Evolutionary conservation across 805 yeast genomes (phyloP).

Genomic region (Kregervanrija pseudodelftensis): DNA sequence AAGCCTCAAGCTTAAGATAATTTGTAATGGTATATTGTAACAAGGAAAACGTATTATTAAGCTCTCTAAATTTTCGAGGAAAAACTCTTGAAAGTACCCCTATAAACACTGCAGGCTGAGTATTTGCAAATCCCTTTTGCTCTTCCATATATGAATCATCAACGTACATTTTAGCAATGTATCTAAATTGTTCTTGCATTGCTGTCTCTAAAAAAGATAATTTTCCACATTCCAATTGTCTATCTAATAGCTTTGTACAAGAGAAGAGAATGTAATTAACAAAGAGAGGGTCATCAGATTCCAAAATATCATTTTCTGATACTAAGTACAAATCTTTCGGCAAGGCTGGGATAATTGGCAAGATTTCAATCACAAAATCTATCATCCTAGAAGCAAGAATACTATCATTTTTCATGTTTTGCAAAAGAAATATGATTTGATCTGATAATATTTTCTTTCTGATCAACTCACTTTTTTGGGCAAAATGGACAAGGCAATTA

Average conservation of each 20-base stretch:
- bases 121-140: not conserved
- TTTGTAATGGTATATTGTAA: too few relatives aligned
- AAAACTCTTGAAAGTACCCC: not conserved
- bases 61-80: too few relatives aligned
- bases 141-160: conserved; percentile 8
- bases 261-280: conserved; percentile 23
- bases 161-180: conserved; percentile 19
- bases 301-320: conserved; percentile 14
- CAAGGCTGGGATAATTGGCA: conserved; percentile 18
- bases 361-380: conserved; percentile 23
- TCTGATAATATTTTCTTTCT: conserved; percentile 23
- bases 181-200: conserved; percentile 16
- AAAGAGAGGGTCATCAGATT: conserved; percentile 25
- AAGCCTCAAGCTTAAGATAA: too few relatives aligned
- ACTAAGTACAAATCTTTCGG: conserved; percentile 23
- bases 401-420: conserved; percentile 18
- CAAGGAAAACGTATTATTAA: too few relatives aligned
- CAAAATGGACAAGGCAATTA: conserved; percentile 15
- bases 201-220: conserved; percentile 10
- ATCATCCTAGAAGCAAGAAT: conserved; percentile 24
- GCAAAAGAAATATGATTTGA: conserved; percentile 18
- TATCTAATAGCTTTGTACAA: conserved; percentile 22
- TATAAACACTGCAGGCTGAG: conserved; percentile 15
- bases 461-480: conserved; percentile 24
- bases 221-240: not conserved